A percentile compares a stretch with the other conserved stretches of the same genome.
Conservation (phyloP, 2,329 filamentous ascomycete species). For the Dryadomyces quercivorus region DNA sequence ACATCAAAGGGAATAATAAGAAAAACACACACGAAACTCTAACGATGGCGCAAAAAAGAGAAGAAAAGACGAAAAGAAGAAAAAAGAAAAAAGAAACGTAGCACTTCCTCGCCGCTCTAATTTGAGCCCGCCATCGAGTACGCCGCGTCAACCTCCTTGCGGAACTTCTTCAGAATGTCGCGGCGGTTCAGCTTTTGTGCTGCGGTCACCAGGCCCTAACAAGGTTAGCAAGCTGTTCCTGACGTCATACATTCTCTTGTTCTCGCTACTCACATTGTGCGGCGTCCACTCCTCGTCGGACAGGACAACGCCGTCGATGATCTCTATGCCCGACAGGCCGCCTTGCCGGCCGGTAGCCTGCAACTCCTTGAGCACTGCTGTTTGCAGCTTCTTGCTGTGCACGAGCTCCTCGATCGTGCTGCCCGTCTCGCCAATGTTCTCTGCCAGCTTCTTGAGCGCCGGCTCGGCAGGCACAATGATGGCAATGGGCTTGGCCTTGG, state of each 20-base stretch:
- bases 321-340: slow-evolving; percentile 54
- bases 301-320: slow-evolving; percentile 59
- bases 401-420: slow-evolving; percentile 53
- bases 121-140: slow-evolving; percentile 29
- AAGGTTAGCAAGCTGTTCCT: background rate
- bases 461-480: slow-evolving; percentile 45
- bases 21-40: background rate
- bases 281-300: slow-evolving; percentile 66
- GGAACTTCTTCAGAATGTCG: slow-evolving; percentile 49
- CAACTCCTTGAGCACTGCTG: slow-evolving; percentile 50
- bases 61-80: too few relatives aligned
- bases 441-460: slow-evolving; percentile 40
- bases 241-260: too few relatives aligned
- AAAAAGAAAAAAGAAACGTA: background rate
- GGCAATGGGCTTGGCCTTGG: slow-evolving; percentile 39
- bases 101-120: background rate
- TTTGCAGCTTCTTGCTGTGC: slow-evolving; percentile 52
- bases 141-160: slow-evolving; percentile 48
- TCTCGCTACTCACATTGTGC: slow-evolving; percentile 48
- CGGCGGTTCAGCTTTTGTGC: slow-evolving; percentile 64
- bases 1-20: background rate
- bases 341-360: slow-evolving; percentile 48
- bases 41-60: too few relatives aligned
- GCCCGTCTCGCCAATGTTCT: slow-evolving; percentile 30
- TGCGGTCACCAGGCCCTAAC: slow-evolving; percentile 51